Evolutionary conservation across 2,329 filamentous ascomycete species (phyloP), one percentile per base, ranked within the genome.

Genomic region (Rhytidhysteron rufulum): DNA sequence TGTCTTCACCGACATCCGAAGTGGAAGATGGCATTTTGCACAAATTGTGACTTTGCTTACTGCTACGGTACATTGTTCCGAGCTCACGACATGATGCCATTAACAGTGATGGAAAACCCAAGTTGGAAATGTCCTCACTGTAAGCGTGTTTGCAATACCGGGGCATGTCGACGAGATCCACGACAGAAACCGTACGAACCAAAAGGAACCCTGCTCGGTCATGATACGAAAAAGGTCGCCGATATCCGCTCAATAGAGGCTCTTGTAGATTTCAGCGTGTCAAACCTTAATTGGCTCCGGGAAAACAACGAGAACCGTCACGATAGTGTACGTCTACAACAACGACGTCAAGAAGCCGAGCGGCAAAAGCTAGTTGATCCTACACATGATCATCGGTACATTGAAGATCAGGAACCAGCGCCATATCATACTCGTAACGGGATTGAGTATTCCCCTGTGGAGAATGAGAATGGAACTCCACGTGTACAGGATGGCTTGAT

Each of bases 51-150:
- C 10, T 74, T 86, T 40, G 80, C 79, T 1, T 98, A 94, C 60
- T 97, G 93, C 63, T 98, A 94, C 58, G 91, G 91, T n/a, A 85
- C 85, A 13, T 74, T 98, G 2, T 97, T 89, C 67, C 78, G 93
- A 40, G 90, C 88, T 1, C 95, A 95, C 57, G 91, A 97, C 61
- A 79, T 89, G 60, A 85, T 88, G 78, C 93, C 93, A 0, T 81
- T 91, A 53, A 74, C 80, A 16, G 80, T 90, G 1, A 84, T 96
- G 77, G 83, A 94, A 58, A 77, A 87, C 48, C 79, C 83, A 48
- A 73, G 82, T 34, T 98, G 93, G 91, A 79, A 85, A 55, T 98
- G 93, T 50, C 93, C 93, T 0, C 88, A 84, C 56, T 98, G 93
- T 60, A 73, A 79, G 17, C 82, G 83, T 15, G 87, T 91, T 27